These are phyloP conservation scores for Rhodomyrtus psidioides DNA, from an alignment of 441 rosid genomes.

Conservation along the genomic window DNA sequence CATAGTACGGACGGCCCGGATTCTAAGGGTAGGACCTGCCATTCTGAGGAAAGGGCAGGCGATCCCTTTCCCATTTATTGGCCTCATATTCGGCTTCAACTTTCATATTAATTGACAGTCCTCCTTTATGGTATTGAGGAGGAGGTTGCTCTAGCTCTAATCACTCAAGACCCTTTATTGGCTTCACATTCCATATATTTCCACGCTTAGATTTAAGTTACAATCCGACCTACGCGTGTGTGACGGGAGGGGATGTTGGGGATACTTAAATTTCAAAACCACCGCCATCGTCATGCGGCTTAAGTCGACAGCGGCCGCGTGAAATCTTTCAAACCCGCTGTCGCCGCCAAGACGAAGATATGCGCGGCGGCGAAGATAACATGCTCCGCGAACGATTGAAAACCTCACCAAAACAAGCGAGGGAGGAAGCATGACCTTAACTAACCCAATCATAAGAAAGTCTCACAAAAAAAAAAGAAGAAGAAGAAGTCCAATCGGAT, in stretches of 20 bases:
- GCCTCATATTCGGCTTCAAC: no score
- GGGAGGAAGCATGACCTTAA: background rate
- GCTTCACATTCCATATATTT: background rate
- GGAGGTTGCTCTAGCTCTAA: no score
- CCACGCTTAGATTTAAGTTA: background rate
- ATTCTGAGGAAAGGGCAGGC: no score
- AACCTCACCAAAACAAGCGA: background rate
- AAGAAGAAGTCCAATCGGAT: background rate
- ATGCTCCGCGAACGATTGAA: background rate
- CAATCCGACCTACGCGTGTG: no score
- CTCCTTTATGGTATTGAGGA: no score
- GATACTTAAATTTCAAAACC: background rate
- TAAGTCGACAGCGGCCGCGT: background rate
- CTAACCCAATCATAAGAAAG: background rate
- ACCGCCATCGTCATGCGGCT: background rate
- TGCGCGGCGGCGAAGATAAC: background rate
- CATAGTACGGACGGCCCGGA: no score
- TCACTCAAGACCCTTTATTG: no score
- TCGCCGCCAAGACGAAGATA: background rate
- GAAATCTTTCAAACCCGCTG: background rate
- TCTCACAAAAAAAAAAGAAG: background rate
- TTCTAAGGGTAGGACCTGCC: no score
- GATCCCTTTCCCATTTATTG: no score
- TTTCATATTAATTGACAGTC: no score
- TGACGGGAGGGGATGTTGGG: background rate